A percentile compares a stretch with the other conserved stretches of the same genome.
Conservation (phyloP, 306 rosid species). For the Dalbergia cultrata region DNA sequence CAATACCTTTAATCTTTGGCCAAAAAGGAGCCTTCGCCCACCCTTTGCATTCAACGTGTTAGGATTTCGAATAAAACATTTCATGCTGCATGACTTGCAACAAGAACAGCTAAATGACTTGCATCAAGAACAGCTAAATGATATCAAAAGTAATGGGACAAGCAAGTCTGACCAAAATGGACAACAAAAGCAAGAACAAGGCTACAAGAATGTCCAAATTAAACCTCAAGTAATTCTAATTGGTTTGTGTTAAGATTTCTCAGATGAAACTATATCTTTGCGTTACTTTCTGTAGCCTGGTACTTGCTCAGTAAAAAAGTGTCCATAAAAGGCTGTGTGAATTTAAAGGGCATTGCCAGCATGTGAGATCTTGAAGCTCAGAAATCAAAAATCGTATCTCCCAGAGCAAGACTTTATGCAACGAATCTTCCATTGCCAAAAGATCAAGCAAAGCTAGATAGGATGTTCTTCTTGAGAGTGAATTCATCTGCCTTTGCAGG, state of each 20-base stretch:
- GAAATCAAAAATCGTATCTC: too few species aligned
- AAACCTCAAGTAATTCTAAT: background rate
- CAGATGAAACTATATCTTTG: too few species aligned
- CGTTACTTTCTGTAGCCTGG: too few species aligned
- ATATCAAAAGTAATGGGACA: background rate
- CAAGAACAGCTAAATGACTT: constrained; percentile 12
- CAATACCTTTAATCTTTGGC: background rate
- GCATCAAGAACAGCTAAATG: constrained; percentile 4
- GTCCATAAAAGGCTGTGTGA: too few species aligned
- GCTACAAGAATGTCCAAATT: constrained; percentile 2
- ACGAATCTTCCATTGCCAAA: too few species aligned
- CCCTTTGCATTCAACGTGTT: background rate
- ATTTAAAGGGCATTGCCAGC: background rate
- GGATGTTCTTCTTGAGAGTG: constrained; percentile 84
- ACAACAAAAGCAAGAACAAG: background rate
- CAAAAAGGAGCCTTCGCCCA: background rate
- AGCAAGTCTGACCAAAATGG: background rate
- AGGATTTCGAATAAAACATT: background rate
- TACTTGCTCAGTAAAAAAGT: too few species aligned
- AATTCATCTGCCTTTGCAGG: constrained; percentile 88
- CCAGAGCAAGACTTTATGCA: too few species aligned
- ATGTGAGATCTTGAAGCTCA: background rate
- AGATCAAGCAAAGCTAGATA: constrained; percentile 60
- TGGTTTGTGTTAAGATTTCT: too few species aligned
- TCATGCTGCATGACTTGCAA: background rate